These are phyloP conservation scores for Marasmius sp. DNA, from an alignment of 1,284 basidiomycete species.

Conservation along the genomic window DNA sequence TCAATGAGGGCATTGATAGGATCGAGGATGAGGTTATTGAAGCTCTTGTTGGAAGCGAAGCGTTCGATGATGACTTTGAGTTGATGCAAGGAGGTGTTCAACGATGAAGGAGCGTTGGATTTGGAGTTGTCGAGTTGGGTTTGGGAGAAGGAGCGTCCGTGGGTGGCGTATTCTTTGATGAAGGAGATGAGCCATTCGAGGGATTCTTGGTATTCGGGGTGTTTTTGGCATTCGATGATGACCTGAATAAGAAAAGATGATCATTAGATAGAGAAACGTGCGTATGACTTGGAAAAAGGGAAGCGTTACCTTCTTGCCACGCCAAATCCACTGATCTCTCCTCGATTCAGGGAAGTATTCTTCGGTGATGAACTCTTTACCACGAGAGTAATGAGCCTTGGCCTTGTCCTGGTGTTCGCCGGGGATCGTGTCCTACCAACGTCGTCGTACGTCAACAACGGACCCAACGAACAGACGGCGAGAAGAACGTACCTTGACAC, in stretches of 20 bases:
- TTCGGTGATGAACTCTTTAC: conserved; percentile 67
- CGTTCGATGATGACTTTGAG: conserved; percentile 86
- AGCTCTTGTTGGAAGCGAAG: too few relatives aligned
- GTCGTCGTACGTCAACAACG: background rate
- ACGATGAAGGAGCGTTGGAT: conserved; percentile 12
- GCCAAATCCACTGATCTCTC: conserved; percentile 80
- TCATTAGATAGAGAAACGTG: too few relatives aligned
- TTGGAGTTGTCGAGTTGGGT: conserved; percentile 27
- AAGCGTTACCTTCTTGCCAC: conserved; percentile 78
- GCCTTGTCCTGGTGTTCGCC: conserved; percentile 62
- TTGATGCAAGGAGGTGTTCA: conserved; percentile 62
- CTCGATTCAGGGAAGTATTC: conserved; percentile 89
- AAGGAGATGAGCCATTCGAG: too few relatives aligned
- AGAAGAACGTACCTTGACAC: too few relatives aligned
- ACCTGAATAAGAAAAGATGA: too few relatives aligned
- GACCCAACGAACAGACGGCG: too few relatives aligned
- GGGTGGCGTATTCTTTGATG: conserved; percentile 77
- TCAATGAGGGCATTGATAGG: conserved; percentile 75
- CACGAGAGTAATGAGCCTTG: conserved; percentile 50
- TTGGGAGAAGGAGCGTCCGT: conserved; percentile 52
- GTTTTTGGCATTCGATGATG: conserved; percentile 90
- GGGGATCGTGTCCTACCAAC: conserved; percentile 37
- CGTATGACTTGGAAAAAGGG: too few relatives aligned
- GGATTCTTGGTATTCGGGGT: conserved; percentile 81
- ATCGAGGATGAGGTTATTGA: conserved; percentile 66